A percentile compares a stretch with the other conserved stretches of the same genome.
Evolutionary conservation across 2,329 filamentous ascomycete genomes (phyloP).

Genomic region (Dendryphion nanum): DNA sequence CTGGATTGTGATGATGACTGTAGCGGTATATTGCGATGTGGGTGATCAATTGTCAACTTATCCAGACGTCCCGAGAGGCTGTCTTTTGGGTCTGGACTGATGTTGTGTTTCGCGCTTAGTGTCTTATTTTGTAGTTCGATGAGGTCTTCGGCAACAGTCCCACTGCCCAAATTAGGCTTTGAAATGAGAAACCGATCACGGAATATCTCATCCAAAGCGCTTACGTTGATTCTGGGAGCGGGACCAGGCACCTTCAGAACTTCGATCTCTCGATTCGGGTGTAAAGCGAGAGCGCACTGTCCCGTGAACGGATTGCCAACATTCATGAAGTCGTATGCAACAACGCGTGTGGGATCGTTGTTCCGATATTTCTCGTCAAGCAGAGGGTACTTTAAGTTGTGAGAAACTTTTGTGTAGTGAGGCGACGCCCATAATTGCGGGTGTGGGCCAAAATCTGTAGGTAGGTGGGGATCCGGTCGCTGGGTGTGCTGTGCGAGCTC

Average conservation of each 20-base stretch:
- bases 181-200: conserved; percentile 31
- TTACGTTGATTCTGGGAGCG: conserved; percentile 43
- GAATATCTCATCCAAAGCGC: conserved; percentile 44
- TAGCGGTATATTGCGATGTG: conserved; percentile 26
- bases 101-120: conserved; percentile 25
- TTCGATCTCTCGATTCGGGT: conserved; percentile 52
- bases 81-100: conserved; percentile 19
- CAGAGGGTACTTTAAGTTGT: conserved; percentile 45
- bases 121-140: conserved; percentile 30
- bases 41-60: conserved; percentile 32
- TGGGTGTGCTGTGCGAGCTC: conserved; percentile 54
- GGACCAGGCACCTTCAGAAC: conserved; percentile 48
- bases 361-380: conserved; percentile 45
- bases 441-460: conserved; percentile 16
- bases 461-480: conserved; percentile 20
- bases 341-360: conserved; percentile 49
- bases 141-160: conserved; percentile 35
- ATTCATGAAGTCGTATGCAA: conserved; percentile 62
- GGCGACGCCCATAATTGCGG: conserved; percentile 41
- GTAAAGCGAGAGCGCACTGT: conserved; percentile 53
- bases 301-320: conserved; percentile 44
- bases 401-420: conserved; percentile 45
- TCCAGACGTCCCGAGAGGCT: conserved; percentile 28
- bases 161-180: conserved; percentile 26
- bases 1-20: conserved; percentile 29